Conservation (phyloP, 495 filamentous ascomycete genomes). For the Podospora fimiseda region DNA sequence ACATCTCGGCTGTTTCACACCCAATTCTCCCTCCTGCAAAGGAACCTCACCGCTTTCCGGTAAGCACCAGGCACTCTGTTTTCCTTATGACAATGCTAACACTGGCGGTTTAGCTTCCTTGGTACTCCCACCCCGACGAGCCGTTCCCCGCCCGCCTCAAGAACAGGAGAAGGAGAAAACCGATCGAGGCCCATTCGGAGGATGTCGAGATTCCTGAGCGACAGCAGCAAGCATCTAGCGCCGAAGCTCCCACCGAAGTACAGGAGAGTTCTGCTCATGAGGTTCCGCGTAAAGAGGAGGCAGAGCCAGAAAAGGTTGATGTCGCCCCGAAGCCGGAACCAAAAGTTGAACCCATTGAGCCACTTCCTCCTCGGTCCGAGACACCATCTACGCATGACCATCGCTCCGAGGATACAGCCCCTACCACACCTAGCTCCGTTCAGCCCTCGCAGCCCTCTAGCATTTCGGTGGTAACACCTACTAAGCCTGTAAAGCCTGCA, state of each 20-base stretch:
- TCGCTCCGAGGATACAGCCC: conserved; percentile 58
- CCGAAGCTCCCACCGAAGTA: conserved; percentile 3
- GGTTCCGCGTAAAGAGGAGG: conserved; percentile 10
- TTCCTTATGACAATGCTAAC: conserved; percentile 11
- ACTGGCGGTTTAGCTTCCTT: conserved; percentile 59
- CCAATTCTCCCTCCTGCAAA: neutral
- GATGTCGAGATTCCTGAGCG: conserved; percentile 29
- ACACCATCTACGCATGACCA: conserved; percentile 62
- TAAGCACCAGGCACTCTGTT: neutral
- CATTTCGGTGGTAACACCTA: conserved; percentile 17
- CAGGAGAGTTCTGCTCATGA: neutral
- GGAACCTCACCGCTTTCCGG: neutral
- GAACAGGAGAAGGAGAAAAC: conserved; percentile 32
- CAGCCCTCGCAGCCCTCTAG: conserved; percentile 36
- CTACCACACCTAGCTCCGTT: conserved; percentile 62
- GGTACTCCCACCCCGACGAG: conserved; percentile 65
- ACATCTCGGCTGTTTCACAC: neutral
- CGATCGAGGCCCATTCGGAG: conserved; percentile 25
- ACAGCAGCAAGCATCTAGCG: conserved; percentile 16
- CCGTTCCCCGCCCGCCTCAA: conserved; percentile 54
- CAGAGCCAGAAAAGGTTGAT: conserved; percentile 9
- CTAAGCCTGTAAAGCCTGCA: conserved; percentile 38
- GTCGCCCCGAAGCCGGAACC: conserved; percentile 16
- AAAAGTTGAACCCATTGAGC: conserved; percentile 28
- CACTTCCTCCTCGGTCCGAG: conserved; percentile 43